Percentiles rank a stretch among this genome's conserved stretches.
Evolutionary conservation across 495 filamentous ascomycete genomes (phyloP).

Genomic region (Penicillium simplicissimum): DNA sequence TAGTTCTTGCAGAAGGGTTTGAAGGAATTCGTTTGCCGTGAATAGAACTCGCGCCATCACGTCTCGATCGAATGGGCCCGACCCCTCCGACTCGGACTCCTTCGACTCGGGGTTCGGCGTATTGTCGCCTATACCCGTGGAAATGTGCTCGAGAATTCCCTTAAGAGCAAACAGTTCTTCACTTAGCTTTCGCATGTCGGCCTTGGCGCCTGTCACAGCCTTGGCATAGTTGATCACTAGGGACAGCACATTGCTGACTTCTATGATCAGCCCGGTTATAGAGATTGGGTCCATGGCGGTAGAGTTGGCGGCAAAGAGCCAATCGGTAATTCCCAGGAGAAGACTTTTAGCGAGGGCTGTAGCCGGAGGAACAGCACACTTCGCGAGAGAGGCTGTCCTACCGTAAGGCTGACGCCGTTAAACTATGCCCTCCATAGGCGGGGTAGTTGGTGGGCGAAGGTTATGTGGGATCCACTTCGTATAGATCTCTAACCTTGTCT

Average conservation of each 20-base stretch:
- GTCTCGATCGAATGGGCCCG: slow-evolving; percentile 11
- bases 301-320: background rate
- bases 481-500: background rate
- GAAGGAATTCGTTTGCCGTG: slow-evolving; percentile 22
- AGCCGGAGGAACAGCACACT: background rate
- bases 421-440: background rate
- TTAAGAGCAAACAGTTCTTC: slow-evolving; percentile 28
- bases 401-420: background rate
- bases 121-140: slow-evolving; percentile 4
- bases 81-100: background rate
- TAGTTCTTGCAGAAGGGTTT: slow-evolving; percentile 17
- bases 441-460: slow-evolving; percentile 9
- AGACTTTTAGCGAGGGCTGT: background rate
- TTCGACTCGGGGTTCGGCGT: background rate
- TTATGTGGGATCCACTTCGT: slow-evolving; percentile 1
- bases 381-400: background rate
- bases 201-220: slow-evolving; percentile 17
- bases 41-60: slow-evolving; percentile 16
- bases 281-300: slow-evolving; percentile 23
- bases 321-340: background rate
- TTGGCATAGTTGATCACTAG: slow-evolving; percentile 23
- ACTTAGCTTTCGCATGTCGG: slow-evolving; percentile 24
- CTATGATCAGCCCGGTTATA: slow-evolving; percentile 20
- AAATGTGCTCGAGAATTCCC: slow-evolving; percentile 25
- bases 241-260: slow-evolving; percentile 18